These are phyloP conservation scores for Phlebiopsis gigantea DNA, from an alignment of 768 basidiomycete genomes.

Conservation along the genomic window DNA sequence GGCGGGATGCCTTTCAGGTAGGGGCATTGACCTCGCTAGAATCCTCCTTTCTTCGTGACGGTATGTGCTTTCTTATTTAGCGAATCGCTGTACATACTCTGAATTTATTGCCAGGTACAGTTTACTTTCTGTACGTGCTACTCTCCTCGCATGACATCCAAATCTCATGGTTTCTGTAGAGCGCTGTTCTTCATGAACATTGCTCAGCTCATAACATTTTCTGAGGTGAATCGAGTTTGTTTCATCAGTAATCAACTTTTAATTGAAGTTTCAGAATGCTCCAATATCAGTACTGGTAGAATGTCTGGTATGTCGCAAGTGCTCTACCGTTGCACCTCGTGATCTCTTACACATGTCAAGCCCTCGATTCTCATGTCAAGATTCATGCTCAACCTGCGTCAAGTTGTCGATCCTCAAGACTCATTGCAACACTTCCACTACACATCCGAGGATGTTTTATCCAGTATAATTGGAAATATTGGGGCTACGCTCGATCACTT, in stretches of 20 bases:
- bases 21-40: not conserved
- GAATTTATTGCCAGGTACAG: not conserved
- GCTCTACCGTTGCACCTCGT: not conserved
- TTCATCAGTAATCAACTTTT: no score
- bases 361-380: not conserved
- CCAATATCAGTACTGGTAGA: not conserved
- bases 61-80: not conserved
- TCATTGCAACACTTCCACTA: not conserved
- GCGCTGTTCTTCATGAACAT: not conserved
- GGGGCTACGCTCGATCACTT: not conserved
- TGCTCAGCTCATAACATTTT: not conserved
- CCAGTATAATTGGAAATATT: not conserved
- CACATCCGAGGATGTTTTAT: not conserved
- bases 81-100: not conserved
- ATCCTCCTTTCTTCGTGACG: not conserved
- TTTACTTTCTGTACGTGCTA: not conserved
- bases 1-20: not conserved
- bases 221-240: no score
- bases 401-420: not conserved
- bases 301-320: not conserved
- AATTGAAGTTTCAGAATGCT: no score
- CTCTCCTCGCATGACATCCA: no score
- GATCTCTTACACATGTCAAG: not conserved
- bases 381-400: not conserved
- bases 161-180: not conserved